Evolutionary conservation across 345 rosid species (phyloP).

Genomic region (Boechera retrofracta): DNA sequence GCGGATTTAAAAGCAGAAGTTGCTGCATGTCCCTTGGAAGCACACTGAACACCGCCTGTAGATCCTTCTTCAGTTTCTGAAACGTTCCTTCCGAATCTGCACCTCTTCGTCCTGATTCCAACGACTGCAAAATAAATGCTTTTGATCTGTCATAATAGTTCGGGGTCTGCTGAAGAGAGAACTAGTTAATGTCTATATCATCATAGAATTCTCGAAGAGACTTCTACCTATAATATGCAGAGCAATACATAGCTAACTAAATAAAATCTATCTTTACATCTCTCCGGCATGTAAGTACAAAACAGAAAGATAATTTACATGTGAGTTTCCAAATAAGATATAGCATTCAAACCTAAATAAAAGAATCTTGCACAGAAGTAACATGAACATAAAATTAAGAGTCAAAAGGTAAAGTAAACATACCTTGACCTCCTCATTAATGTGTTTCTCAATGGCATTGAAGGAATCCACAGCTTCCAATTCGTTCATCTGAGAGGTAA

Average conservation of each 20-base stretch:
- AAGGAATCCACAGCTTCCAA: constrained; percentile 92
- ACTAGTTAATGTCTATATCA: constrained; percentile 6
- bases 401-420: constrained; percentile 24
- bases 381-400: constrained; percentile 7
- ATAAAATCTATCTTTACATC: not conserved
- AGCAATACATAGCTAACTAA: not conserved
- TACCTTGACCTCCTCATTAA: constrained; percentile 75
- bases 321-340: constrained; percentile 2
- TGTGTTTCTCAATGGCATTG: constrained; percentile 83
- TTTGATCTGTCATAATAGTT: not conserved
- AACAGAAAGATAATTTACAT: not conserved
- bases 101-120: constrained; percentile 53
- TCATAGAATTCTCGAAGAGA: not conserved
- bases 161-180: not conserved
- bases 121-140: constrained; percentile 50
- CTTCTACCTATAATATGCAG: not conserved
- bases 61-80: constrained; percentile 78
- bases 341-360: constrained; percentile 15
- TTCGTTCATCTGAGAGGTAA: constrained; percentile 77
- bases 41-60: constrained; percentile 68
- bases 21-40: constrained; percentile 91
- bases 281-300: not conserved
- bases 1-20: constrained; percentile 86
- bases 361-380: constrained; percentile 5
- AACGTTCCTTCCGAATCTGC: constrained; percentile 54